phyloP scores from a whole-genome alignment of 768 basidiomycete genomes.

The Xerocomus brunneocitrinus region DNA sequence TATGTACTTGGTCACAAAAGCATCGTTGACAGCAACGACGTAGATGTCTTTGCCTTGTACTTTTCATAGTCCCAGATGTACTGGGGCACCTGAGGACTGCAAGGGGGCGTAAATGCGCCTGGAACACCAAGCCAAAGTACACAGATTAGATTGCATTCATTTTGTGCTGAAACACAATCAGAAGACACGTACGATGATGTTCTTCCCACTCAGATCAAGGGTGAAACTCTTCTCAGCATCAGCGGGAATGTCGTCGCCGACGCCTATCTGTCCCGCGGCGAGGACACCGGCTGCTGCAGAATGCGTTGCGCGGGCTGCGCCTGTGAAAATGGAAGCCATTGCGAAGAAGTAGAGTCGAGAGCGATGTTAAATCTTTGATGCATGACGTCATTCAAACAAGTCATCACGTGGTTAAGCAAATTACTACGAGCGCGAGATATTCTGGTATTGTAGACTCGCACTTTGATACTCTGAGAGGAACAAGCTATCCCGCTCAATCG shows the following conservation, averaged over 20 bases:
- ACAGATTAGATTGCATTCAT: background rate
- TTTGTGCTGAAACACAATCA: background rate
- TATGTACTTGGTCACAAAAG: conserved; percentile 57
- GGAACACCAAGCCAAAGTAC: conserved; percentile 61
- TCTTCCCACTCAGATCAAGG: conserved; percentile 54
- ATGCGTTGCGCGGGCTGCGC: conserved; percentile 51
- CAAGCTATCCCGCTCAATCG: conserved; percentile 62
- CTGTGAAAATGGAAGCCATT: conserved; percentile 47
- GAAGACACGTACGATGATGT: conserved; percentile 49
- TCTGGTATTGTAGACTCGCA: conserved; percentile 75
- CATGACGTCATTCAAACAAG: background rate
- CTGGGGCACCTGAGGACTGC: conserved; percentile 56
- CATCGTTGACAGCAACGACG: conserved; percentile 75
- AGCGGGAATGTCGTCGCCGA: conserved; percentile 42
- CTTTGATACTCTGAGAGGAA: conserved; percentile 79
- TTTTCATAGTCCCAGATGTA: conserved; percentile 64
- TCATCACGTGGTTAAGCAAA: background rate
- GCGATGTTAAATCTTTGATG: background rate
- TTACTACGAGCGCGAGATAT: conserved; percentile 66
- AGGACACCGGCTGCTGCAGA: conserved; percentile 49
- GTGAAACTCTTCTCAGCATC: conserved; percentile 39
- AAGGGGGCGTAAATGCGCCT: conserved; percentile 72
- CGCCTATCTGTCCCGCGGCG: conserved; percentile 39
- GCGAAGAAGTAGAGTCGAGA: background rate
- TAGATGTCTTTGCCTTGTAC: conserved; percentile 73